Evolutionary conservation across 495 filamentous ascomycete genomes (phyloP).

Genomic region (Xylaria cubensis): DNA sequence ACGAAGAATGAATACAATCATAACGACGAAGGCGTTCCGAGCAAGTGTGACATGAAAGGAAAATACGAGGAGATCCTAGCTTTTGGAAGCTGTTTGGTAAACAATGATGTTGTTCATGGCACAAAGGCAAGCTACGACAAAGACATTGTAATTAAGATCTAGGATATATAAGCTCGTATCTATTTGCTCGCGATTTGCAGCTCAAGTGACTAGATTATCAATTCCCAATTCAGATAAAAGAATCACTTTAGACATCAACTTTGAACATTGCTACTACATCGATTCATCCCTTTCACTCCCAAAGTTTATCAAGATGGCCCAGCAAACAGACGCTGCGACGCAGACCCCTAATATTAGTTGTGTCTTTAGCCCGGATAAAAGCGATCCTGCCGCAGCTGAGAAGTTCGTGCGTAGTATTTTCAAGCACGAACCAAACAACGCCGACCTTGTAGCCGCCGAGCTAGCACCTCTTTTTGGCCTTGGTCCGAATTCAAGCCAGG

Average conservation of each 20-base stretch:
- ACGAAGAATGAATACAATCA: neutral
- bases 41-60: neutral
- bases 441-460: conserved; percentile 19
- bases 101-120: neutral
- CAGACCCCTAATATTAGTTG: neutral
- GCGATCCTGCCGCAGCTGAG: conserved; percentile 5
- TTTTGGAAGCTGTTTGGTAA: neutral
- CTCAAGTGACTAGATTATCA: neutral
- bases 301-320: neutral
- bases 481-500: conserved; percentile 10
- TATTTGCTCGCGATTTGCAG: neutral
- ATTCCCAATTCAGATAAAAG: neutral
- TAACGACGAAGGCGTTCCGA: neutral
- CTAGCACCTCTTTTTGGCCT: conserved; percentile 45
- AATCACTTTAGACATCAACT: neutral
- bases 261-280: neutral
- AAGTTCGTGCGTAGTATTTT: neutral
- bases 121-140: conserved; percentile 10
- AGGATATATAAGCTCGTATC: neutral
- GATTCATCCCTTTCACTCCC: neutral
- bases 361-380: neutral
- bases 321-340: neutral
- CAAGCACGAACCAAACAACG: conserved; percentile 4
- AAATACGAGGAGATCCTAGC: neutral
- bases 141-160: neutral